Evolutionary conservation across 1,139 yeast genomes (phyloP).

Genomic region (Scheffersomyces cryptocercus): DNA sequence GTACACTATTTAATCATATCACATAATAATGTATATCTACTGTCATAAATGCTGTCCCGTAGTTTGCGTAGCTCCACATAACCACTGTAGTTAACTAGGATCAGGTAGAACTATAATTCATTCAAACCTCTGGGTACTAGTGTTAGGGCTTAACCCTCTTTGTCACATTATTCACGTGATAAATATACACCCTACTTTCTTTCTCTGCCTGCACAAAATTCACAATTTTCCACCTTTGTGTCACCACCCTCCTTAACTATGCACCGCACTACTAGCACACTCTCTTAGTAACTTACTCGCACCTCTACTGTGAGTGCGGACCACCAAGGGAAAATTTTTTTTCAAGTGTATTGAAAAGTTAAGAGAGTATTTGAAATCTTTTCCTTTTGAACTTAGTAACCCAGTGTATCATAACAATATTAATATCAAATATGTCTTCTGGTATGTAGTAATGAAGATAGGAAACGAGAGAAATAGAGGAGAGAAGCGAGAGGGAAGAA

Average conservation of each 20-base stretch:
- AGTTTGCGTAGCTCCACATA: too few relatives aligned
- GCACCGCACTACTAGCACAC: too few relatives aligned
- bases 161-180: not conserved
- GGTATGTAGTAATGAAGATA: constrained; percentile 13
- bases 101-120: not conserved
- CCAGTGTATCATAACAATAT: constrained; percentile 24
- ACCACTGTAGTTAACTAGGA: not conserved
- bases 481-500: not conserved
- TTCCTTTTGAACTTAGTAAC: constrained; percentile 6
- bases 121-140: not conserved
- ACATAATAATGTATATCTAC: constrained; percentile 3
- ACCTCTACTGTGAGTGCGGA: not conserved
- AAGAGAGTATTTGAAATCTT: constrained; percentile 6
- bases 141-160: not conserved
- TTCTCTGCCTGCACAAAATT: too few relatives aligned
- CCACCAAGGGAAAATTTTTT: not conserved
- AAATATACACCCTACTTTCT: not conserved
- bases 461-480: not conserved
- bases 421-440: constrained; percentile 19
- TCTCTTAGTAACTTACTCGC: not conserved
- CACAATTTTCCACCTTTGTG: too few relatives aligned
- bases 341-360: constrained; percentile 4
- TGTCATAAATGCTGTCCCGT: too few relatives aligned
- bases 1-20: not conserved
- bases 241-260: too few relatives aligned